These are phyloP conservation scores for Termitomyces sp. DNA, from an alignment of 768 basidiomycete genomes.

Conservation along the genomic window DNA sequence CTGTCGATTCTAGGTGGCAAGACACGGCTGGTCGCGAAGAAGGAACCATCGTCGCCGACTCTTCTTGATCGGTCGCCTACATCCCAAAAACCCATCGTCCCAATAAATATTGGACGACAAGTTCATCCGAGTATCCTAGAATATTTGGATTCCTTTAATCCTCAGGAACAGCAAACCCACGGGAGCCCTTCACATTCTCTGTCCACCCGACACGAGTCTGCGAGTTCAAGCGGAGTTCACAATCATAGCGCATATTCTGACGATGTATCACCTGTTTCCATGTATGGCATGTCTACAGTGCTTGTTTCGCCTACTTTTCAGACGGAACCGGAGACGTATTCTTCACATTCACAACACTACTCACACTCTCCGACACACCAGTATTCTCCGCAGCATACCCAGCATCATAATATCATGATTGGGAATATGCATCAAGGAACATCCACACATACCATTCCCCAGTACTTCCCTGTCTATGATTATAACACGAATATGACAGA, in stretches of 20 bases:
- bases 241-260: constrained; percentile 9
- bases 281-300: constrained; percentile 40
- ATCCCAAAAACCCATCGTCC: constrained; percentile 69
- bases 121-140: constrained; percentile 62
- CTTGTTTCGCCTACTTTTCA: constrained; percentile 27
- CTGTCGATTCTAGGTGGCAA: constrained; percentile 59
- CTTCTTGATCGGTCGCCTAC: constrained; percentile 61
- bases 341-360: constrained; percentile 24
- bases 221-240: constrained; percentile 8
- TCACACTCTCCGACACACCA: constrained; percentile 9
- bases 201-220: constrained; percentile 6
- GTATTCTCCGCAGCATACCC: constrained; percentile 7
- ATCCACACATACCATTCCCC: constrained; percentile 39
- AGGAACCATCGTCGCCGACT: constrained; percentile 49
- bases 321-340: constrained; percentile 26
- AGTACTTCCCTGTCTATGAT: constrained; percentile 74
- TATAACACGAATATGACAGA: constrained; percentile 39
- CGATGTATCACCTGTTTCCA: constrained; percentile 38
- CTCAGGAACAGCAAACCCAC: constrained; percentile 18
- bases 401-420: constrained; percentile 17
- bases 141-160: constrained; percentile 59
- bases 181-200: constrained; percentile 5
- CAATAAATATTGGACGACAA: constrained; percentile 50
- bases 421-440: constrained; percentile 9
- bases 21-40: constrained; percentile 59